Evolutionary conservation across 345 rosid genomes (phyloP).

Genomic region (Murraya koenigii): DNA sequence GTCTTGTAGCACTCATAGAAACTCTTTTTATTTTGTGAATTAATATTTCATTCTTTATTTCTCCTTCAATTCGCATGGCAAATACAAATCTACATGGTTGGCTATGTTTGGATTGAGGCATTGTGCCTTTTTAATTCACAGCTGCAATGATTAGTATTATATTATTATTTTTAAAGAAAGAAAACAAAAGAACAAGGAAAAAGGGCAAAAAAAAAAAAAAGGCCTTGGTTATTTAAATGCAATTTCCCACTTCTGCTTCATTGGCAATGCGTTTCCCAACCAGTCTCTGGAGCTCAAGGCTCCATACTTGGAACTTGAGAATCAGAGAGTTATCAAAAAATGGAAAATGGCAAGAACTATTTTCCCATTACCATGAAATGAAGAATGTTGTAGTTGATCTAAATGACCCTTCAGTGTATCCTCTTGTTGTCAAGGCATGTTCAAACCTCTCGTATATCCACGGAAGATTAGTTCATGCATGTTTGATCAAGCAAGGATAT

Average conservation of each 20-base stretch:
- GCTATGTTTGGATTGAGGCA: neutral
- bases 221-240: neutral
- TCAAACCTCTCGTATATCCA: conserved; percentile 39
- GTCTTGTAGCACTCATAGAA: neutral
- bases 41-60: neutral
- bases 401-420: conserved; percentile 43
- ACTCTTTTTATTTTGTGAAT: neutral
- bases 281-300: conserved; percentile 27
- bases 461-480: conserved; percentile 49
- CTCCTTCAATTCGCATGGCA: neutral
- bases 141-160: neutral
- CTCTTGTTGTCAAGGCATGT: conserved; percentile 55
- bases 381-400: conserved; percentile 34
- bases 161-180: too few relatives aligned
- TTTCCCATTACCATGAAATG: conserved; percentile 39
- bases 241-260: conserved; percentile 3
- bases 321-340: conserved; percentile 40
- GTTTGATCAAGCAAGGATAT: conserved; percentile 52
- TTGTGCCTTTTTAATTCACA: too few relatives aligned
- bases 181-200: too few relatives aligned
- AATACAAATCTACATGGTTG: neutral
- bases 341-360: conserved; percentile 56
- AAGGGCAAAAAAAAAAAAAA: too few relatives aligned
- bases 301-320: conserved; percentile 30
- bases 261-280: conserved; percentile 24